Conservation (phyloP, 2,329 filamentous ascomycete genomes). For the Exophiala sp. region DNA sequence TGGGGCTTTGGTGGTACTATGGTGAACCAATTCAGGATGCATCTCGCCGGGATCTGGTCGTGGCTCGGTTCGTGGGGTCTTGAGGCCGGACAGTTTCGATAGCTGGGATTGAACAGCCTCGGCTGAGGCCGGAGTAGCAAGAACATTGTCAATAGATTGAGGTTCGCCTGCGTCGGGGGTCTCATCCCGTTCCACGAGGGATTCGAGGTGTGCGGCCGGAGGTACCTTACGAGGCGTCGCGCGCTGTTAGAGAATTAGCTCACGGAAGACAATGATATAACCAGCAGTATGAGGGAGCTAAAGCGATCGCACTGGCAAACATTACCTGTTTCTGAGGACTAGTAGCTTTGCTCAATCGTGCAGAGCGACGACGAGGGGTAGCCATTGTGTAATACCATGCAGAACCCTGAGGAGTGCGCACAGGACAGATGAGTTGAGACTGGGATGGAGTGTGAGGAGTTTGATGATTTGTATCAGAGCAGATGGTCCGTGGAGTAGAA, state of each 20-base stretch:
- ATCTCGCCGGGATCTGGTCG: constrained; percentile 74
- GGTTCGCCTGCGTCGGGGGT: constrained; percentile 34
- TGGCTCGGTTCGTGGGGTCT: constrained; percentile 60
- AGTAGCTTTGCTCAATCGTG: constrained; percentile 24
- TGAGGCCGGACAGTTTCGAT: constrained; percentile 34
- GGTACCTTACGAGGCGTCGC: constrained; percentile 25
- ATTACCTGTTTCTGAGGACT: constrained; percentile 23
- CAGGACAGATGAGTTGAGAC: neutral
- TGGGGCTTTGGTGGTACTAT: constrained; percentile 65
- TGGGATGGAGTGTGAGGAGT: constrained; percentile 1
- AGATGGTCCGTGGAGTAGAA: neutral
- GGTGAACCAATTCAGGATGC: constrained; percentile 80
- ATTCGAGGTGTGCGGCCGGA: constrained; percentile 35
- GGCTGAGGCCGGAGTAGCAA: constrained; percentile 31
- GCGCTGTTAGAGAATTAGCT: constrained; percentile 18
- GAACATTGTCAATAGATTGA: constrained; percentile 32
- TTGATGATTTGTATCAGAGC: neutral
- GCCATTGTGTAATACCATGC: constrained; percentile 12
- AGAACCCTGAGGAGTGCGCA: constrained; percentile 1
- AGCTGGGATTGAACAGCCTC: constrained; percentile 33
- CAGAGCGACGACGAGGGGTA: constrained; percentile 25
- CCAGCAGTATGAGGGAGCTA: too few relatives aligned
- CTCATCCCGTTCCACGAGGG: constrained; percentile 46
- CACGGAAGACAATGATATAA: neutral
- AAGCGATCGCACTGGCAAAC: too few relatives aligned